Evolutionary conservation across 768 basidiomycete species (phyloP), one percentile per base, ranked within the genome.

Genomic region (Tephrocybe sp.): DNA sequence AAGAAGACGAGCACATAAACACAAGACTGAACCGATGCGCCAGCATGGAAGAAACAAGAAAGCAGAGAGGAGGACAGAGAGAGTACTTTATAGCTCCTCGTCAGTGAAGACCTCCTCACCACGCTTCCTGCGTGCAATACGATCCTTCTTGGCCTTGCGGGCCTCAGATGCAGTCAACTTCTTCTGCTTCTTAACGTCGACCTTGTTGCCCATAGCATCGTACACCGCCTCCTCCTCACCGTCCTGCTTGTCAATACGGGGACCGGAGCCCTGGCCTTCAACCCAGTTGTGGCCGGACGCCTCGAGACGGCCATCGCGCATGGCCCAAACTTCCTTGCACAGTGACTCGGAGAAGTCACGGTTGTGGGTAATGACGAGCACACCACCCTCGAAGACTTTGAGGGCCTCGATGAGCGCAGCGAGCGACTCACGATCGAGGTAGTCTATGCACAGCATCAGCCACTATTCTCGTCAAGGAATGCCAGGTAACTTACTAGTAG

Each of bases 251-350:
- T 97, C 97, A 62, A 99, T 98, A 52, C 95, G 85, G 39, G 93
- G 70, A 10, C 96, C 96, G 16, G 92, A 79, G 49, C 97, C 97
- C 71, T 99, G 97, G 42, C 97, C 97, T 73, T 98, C 97, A 65
- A 97, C 93, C 96, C 95, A 97, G 83, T 97, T 96, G 80, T 96
- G 93, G 55, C 94, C 95, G 39, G 95, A 98, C 5, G 96, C 93
- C 76, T 95, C 92, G 57, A 98, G 85, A 61, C 78, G 85, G 64
- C 97, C 97, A 68, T 98, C 92, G 45, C 89, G 86, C 97, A 98
- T 99, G 35, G 97, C 96, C 97, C 97, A 98, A 36, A 98, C 94
- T 77, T 98, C 96, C 59, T 84, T 79, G 84, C 97, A 98, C 56
- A 99, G 75, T 32, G 92, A 94, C 82, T 98, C 97, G 49, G 96